Evolutionary conservation across 75 land plant species (phyloP), one percentile per base, ranked within the genome.

Genomic region (Cunninghamia lanceolata): DNA sequence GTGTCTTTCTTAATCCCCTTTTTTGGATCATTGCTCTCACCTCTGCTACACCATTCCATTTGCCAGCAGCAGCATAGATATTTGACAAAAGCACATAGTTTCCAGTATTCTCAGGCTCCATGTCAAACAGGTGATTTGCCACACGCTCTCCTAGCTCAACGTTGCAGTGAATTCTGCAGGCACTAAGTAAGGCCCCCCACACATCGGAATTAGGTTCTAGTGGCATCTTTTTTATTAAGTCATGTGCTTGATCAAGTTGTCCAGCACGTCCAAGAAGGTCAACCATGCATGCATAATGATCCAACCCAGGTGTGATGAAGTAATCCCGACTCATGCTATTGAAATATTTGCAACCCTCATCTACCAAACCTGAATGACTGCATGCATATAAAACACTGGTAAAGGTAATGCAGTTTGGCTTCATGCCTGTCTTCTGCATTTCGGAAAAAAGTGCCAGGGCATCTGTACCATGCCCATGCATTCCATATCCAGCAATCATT

Each of bases 241-340:
- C 78, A 3, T 78, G 52, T 9, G 83, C 83, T 36, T 86, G 46
- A 16, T 76, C 54, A 42, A 88, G 73, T 59, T 78, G 34, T 45
- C 87, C 87, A 53, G 89, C 82, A 8, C 86, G 88, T 14, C 87
- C 89, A 56, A 88, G 89, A 25, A 88, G 82, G 56, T 88, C 87
- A 34, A 88, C 42, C 56, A 85, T 53, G 63, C 86, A 63, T n/a
- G 46, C 87, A 85, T 85, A 88, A n/a, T 88, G 89, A 82, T 88
- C 77, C 47, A 59, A 3, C 35, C 68, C 54, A 40, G 82, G 89
- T 32, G 3, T 80, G n/a, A 88, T 47, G 32, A 47, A 59, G 85
- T 85, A 85, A 43, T 85, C 86, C 34, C 13, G 52, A 36, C 17
- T 45, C 86, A 88, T 85, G 40, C 43, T 56, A 35, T 59, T 82